Conservation (phyloP, 805 yeast genomes). For the Saccharomycopsis guyanensis region DNA sequence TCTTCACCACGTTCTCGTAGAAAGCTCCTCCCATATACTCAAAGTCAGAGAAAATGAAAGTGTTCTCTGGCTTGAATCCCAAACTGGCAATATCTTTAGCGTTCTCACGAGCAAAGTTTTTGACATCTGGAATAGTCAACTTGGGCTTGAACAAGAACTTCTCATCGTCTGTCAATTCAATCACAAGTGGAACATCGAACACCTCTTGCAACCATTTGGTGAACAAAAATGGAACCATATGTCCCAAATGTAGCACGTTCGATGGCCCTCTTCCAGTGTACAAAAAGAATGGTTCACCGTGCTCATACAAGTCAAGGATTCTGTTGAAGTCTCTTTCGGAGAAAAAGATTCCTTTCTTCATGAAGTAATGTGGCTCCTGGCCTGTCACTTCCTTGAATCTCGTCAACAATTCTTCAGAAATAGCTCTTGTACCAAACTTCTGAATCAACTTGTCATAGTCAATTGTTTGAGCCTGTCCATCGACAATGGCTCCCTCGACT, state of each 20-base stretch:
- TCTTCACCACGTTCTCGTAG: slow-evolving; percentile 89
- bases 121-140: slow-evolving; percentile 82
- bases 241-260: slow-evolving; percentile 94
- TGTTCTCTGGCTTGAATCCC: slow-evolving; percentile 91
- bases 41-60: slow-evolving; percentile 90
- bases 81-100: slow-evolving; percentile 90
- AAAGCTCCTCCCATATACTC: slow-evolving; percentile 89
- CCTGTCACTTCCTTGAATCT: slow-evolving; percentile 84
- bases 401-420: slow-evolving; percentile 60
- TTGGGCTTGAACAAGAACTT: slow-evolving; percentile 91
- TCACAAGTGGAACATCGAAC: slow-evolving; percentile 89
- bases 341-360: slow-evolving; percentile 88
- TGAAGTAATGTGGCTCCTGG: slow-evolving; percentile 79
- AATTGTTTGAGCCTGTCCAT: slow-evolving; percentile 83
- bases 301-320: slow-evolving; percentile 84
- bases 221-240: slow-evolving; percentile 89
- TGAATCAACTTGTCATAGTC: slow-evolving; percentile 84
- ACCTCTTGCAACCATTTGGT: slow-evolving; percentile 98
- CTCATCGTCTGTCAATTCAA: slow-evolving; percentile 95
- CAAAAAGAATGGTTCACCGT: slow-evolving; percentile 89
- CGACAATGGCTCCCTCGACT: slow-evolving; percentile 96
- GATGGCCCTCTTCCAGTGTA: slow-evolving; percentile 98
- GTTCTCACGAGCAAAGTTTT: slow-evolving; percentile 68
- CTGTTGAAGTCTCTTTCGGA: slow-evolving; percentile 76
- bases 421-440: slow-evolving; percentile 78